A percentile compares a stretch with the other conserved stretches of the same genome.
Conservation (phyloP, 306 rosid species). For the Medicago lupulina region DNA sequence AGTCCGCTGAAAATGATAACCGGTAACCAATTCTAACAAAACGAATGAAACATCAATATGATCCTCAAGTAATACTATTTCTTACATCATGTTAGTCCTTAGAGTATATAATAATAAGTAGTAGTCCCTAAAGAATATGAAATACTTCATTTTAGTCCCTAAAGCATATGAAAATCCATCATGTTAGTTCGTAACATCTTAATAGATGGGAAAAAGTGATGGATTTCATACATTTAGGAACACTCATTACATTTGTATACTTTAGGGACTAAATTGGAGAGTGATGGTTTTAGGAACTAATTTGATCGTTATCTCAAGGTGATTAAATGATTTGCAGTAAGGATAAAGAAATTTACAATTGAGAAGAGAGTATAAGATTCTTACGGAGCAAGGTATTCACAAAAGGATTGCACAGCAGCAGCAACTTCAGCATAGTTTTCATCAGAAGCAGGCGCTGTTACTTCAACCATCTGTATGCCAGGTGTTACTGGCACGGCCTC, state of each 20-base stretch:
- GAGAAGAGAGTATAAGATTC: constrained; percentile 41
- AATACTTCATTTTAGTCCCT: no score
- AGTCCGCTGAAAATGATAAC: not conserved
- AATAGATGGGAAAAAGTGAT: not conserved
- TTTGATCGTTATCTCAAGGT: not conserved
- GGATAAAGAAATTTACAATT: not conserved
- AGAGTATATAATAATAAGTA: no score
- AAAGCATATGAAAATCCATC: not conserved
- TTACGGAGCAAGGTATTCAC: constrained; percentile 99
- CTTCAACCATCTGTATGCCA: constrained; percentile 94
- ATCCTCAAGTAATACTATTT: no score
- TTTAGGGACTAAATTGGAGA: not conserved
- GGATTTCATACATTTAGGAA: not conserved
- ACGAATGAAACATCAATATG: no score
- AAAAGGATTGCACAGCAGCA: constrained; percentile 76
- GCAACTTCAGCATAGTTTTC: constrained; percentile 81
- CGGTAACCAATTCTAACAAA: not conserved
- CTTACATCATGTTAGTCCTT: no score
- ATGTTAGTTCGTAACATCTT: not conserved
- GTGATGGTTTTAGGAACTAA: not conserved
- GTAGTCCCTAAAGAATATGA: no score
- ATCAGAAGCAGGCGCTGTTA: constrained; percentile 88
- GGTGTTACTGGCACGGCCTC: constrained; percentile 92
- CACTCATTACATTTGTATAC: not conserved
- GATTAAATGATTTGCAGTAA: not conserved